These are phyloP conservation scores for Phaeomoniella chlamydospora DNA, from an alignment of 2,329 filamentous ascomycete genomes.

Conservation along the genomic window DNA sequence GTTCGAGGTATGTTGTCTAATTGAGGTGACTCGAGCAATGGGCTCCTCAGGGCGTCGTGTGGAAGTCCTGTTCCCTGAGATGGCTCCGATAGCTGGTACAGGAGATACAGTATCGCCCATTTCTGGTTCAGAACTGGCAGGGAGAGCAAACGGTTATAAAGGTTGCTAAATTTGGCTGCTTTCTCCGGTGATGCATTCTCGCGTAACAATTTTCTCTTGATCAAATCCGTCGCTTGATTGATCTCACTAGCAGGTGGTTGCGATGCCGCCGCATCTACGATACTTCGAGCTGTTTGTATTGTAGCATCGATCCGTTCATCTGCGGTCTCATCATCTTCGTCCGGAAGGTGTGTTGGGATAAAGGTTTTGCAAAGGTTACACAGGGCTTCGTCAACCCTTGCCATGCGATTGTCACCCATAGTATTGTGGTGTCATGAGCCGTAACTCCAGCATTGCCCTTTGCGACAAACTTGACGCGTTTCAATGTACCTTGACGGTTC, in stretches of 20 bases:
- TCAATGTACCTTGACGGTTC: no score
- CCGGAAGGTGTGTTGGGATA: conserved; percentile 45
- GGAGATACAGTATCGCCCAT: conserved; percentile 88
- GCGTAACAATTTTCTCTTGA: conserved; percentile 74
- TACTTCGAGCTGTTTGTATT: conserved; percentile 33
- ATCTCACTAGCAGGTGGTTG: conserved; percentile 33
- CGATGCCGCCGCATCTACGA: conserved; percentile 21
- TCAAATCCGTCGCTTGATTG: conserved; percentile 83
- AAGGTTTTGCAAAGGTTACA: conserved; percentile 64
- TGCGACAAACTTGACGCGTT: neutral
- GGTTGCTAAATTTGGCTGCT: conserved; percentile 73
- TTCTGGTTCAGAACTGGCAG: conserved; percentile 88
- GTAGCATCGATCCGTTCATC: conserved; percentile 56
- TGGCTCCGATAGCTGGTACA: conserved; percentile 68
- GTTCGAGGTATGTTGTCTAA: conserved; percentile 7
- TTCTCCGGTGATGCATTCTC: conserved; percentile 59
- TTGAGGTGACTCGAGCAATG: conserved; percentile 26
- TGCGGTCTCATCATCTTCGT: conserved; percentile 52
- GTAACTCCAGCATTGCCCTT: neutral
- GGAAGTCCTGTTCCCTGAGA: conserved; percentile 22
- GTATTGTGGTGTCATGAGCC: conserved; percentile 4
- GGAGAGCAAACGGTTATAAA: conserved; percentile 79
- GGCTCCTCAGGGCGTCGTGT: conserved; percentile 25
- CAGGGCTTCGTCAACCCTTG: conserved; percentile 66
- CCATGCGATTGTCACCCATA: conserved; percentile 41